phyloP scores from a whole-genome alignment of 345 rosid species.

The Kandelia obovata region DNA sequence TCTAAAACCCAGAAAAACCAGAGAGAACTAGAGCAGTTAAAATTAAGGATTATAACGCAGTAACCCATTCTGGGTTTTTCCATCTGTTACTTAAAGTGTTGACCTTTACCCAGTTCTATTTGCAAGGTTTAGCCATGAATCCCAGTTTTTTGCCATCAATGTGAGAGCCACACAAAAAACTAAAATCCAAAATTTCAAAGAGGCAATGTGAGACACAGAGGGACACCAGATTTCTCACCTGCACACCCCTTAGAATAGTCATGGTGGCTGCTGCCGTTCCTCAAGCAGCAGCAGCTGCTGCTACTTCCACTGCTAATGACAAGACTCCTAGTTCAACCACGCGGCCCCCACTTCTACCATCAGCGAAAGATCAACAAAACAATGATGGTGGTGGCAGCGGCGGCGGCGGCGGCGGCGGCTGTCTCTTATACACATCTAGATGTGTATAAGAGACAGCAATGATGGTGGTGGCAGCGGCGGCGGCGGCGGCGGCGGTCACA shows the following conservation, averaged over 20 bases:
- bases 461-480: neutral
- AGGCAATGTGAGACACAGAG: constrained; percentile 47
- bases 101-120: neutral
- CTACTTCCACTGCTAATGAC: constrained; percentile 20
- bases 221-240: constrained; percentile 5
- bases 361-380: constrained; percentile 30
- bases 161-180: neutral
- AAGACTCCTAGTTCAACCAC: constrained; percentile 20
- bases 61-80: constrained; percentile 8
- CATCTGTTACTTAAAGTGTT: constrained; percentile 18
- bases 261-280: constrained; percentile 38
- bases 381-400: constrained; percentile 1
- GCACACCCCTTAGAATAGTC: constrained; percentile 46
- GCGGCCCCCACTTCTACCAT: constrained; percentile 33
- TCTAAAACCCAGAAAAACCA: constrained; percentile 9
- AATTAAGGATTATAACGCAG: constrained; percentile 17
- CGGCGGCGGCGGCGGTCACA: constrained; percentile 6
- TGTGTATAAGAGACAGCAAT: too few relatives aligned
- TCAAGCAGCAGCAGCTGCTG: constrained; percentile 42
- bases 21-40: neutral
- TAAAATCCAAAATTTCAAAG: constrained; percentile 10
- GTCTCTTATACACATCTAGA: too few relatives aligned
- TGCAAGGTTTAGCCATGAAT: constrained; percentile 15
- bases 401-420: neutral
- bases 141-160: neutral